These are phyloP conservation scores for Adansonia digitata DNA, from an alignment of 345 rosid genomes.

Conservation along the genomic window DNA sequence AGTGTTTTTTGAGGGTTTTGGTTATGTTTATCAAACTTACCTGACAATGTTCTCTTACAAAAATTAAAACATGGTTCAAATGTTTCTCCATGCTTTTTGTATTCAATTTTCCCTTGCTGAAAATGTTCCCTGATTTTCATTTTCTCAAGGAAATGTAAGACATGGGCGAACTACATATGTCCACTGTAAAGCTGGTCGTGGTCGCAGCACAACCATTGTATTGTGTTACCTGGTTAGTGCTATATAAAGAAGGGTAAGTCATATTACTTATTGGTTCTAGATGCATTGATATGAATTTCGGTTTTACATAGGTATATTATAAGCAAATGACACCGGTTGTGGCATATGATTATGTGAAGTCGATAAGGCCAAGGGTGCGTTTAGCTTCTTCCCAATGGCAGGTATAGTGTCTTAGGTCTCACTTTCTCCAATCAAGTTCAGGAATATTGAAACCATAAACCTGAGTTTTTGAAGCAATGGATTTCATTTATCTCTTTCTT, in stretches of 20 bases:
- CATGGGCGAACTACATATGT: slow-evolving; percentile 65
- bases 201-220: slow-evolving; percentile 94
- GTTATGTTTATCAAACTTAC: background rate
- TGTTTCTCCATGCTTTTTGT: background rate
- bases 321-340: slow-evolving; percentile 78
- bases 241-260: background rate
- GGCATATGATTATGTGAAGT: slow-evolving; percentile 25
- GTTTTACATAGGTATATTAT: slow-evolving; percentile 54
- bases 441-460: background rate
- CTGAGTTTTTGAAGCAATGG: background rate
- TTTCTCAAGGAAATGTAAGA: slow-evolving; percentile 54
- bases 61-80: background rate
- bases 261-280: background rate
- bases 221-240: slow-evolving; percentile 81
- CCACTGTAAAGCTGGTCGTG: slow-evolving; percentile 99
- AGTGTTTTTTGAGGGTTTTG: slow-evolving; percentile 8
- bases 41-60: background rate
- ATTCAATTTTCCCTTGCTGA: background rate
- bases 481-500: background rate
- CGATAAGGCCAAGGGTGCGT: slow-evolving; percentile 83
- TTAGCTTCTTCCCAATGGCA: slow-evolving; percentile 86
- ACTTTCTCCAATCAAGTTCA: background rate
- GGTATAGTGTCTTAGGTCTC: slow-evolving; percentile 34
- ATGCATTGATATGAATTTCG: background rate
- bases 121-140: slow-evolving; percentile 14